phyloP scores from a whole-genome alignment of 1,139 yeast species.

The Candida sp. region DNA sequence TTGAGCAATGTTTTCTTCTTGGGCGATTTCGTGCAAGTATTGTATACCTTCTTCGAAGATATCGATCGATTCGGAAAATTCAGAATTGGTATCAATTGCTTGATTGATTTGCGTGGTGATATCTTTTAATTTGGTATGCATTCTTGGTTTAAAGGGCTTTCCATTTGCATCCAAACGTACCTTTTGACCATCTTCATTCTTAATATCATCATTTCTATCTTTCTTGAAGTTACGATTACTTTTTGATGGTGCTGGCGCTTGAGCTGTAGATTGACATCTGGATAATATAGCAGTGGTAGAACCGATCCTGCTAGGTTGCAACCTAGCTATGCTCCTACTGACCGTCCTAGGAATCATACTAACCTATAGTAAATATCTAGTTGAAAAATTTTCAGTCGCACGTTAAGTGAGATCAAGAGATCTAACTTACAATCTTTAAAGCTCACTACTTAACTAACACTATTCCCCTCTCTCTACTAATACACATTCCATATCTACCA shows the following conservation, averaged over 20 bases:
- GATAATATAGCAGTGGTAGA: background rate
- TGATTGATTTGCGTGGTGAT: slow-evolving; percentile 30
- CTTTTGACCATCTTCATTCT: background rate
- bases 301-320: background rate
- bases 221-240: no score
- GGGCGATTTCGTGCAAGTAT: slow-evolving; percentile 37
- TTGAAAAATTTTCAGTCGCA: background rate
- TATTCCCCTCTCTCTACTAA: no score
- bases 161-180: background rate
- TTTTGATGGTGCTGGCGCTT: background rate
- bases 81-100: slow-evolving; percentile 17
- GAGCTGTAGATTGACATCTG: background rate
- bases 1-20: slow-evolving; percentile 27
- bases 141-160: background rate
- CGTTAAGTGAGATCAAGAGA: background rate
- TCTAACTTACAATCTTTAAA: no score
- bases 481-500: no score
- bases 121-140: slow-evolving; percentile 28
- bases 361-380: background rate
- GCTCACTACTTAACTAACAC: no score
- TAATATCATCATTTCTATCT: no score
- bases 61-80: slow-evolving; percentile 28
- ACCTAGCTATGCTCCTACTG: background rate
- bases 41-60: slow-evolving; percentile 43
- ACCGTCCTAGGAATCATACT: background rate